Evolutionary conservation across 1,284 basidiomycete genomes (phyloP), one percentile per base, ranked within the genome.

Genomic region (Athelia psychrophila): DNA sequence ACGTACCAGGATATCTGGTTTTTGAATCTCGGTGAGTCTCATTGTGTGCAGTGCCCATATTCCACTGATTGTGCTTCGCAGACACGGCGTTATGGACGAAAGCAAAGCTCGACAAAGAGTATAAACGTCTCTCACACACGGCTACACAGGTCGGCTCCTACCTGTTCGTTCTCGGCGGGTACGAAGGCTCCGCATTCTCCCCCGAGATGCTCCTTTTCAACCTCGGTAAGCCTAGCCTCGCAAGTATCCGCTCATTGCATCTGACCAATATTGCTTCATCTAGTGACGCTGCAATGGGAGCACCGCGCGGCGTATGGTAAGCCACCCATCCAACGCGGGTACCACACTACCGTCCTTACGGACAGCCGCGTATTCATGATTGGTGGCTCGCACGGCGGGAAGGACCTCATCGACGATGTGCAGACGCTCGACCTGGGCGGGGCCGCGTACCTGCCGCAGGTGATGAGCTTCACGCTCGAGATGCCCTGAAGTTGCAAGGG

Each of bases 141-240:
- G 81, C 93, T 3, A 94, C 93, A 0, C 92, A 92, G 64, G 90
- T 97, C 16, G 95, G 95, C n/a, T 93, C 91, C 1, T 95, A 93
- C 62, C 81, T 97, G 1, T 95, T 95, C 70, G 80, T 96, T 52
- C 79, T 88, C 52, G 95, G 93, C 2, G 94, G 95, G 0, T 93
- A 96, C 69, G 89, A 95, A 60, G 88, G 89, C 9, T 72, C 76
- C 19, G 75, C 84, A 44, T 97, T 96, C 67, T 83, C 81, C 23
- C 82, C 84, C 18, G 91, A 96, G 18, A 74, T 96, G 9, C 74
- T 94, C 13, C 75, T 92, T 5, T 93, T 95, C 70, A 95, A 96
- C 63, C 84, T 96, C 27, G 88, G 92, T 91, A 13, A 30, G 27
- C 27, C 5, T 30, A 59, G 25, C 77, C 65, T 27, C 44, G 45